Evolutionary conservation across 1,284 basidiomycete species (phyloP), one percentile per base, ranked within the genome.

Genomic region (Rhodotorula sp.): DNA sequence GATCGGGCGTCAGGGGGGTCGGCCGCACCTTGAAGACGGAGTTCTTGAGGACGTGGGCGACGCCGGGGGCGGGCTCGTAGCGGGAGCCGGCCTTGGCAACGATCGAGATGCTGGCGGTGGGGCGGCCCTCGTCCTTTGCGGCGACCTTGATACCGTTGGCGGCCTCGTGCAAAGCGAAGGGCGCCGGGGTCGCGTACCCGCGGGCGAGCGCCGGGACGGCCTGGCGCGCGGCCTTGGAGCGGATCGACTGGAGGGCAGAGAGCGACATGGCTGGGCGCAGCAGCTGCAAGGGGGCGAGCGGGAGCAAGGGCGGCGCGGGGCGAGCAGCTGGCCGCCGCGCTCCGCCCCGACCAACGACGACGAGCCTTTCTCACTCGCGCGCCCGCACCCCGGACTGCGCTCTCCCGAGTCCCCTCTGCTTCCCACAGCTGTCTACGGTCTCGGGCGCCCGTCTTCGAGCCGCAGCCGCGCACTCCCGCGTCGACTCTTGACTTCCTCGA

Each of bases 41-140:
- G 87, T 92, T 93, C 87, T 95, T 95, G 82, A 97, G 86, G 74
- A 89, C 89, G 85, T 95, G 91, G 14, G 94, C 92, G 75, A 92
- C 87, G 80, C 94, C 94, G 61, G 91, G 88, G 79, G 89, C 89
- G 72, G 88, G 83, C 85, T 97, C 90, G 81, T 89, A 94, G 79
- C 94, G 86, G 79, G 89, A 89, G 68, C 94, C 94, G 70, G 92
- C 94, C 83, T 93, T 95, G 83, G 95, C 88, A 77, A 95, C 87
- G 79, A 97, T 85, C 64, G 92, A 93, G 79, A 97, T 88, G 76
- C 90, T 87, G 55, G 91, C 86, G 9, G 92, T 94, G 21, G 82
- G 71, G 90, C 87, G 80, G 89, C 88, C 89, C 78, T 88, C 85
- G 84, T 95, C 91, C 74, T 90, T 83, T 46, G 91, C 88, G 49